These are phyloP conservation scores for Gorgonomyces haynaldii DNA, from an alignment of 192 early-diverging fungal genomes.

Conservation along the genomic window DNA sequence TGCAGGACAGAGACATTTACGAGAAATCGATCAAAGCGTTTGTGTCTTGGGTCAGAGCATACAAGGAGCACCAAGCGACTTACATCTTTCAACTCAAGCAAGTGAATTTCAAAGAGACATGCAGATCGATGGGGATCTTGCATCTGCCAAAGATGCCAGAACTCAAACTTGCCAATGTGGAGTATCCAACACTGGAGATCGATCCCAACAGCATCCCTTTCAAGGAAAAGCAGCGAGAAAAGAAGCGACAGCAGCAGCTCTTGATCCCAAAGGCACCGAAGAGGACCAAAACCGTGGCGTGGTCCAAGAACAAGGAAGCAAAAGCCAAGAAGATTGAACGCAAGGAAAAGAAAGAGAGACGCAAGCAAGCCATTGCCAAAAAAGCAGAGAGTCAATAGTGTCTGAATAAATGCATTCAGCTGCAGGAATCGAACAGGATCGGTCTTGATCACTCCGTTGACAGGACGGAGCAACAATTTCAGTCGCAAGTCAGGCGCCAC, in stretches of 20 bases:
- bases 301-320: constrained; percentile 61
- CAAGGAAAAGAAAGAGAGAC: constrained; percentile 48
- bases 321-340: constrained; percentile 56
- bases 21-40: constrained; percentile 65
- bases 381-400: too few species aligned
- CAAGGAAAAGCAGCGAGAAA: constrained; percentile 58
- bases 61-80: constrained; percentile 84
- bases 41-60: constrained; percentile 81
- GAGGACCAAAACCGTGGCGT: constrained; percentile 29
- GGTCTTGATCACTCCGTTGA: too few species aligned
- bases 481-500: too few species aligned
- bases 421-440: too few species aligned
- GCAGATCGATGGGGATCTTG: constrained; percentile 68
- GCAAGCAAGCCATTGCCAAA: constrained; percentile 26
- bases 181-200: constrained; percentile 3
- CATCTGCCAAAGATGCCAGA: constrained; percentile 91
- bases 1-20: constrained; percentile 64
- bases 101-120: constrained; percentile 66
- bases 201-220: constrained; percentile 41
- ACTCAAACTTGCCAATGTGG: constrained; percentile 34
- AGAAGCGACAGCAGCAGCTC: constrained; percentile 43
- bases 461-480: too few species aligned
- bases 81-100: constrained; percentile 86
- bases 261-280: constrained; percentile 23
- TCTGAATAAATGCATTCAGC: too few species aligned